A percentile compares a stretch with the other conserved stretches of the same genome.
phyloP scores from a whole-genome alignment of 805 yeast genomes.

The Candida broadrunensis region DNA sequence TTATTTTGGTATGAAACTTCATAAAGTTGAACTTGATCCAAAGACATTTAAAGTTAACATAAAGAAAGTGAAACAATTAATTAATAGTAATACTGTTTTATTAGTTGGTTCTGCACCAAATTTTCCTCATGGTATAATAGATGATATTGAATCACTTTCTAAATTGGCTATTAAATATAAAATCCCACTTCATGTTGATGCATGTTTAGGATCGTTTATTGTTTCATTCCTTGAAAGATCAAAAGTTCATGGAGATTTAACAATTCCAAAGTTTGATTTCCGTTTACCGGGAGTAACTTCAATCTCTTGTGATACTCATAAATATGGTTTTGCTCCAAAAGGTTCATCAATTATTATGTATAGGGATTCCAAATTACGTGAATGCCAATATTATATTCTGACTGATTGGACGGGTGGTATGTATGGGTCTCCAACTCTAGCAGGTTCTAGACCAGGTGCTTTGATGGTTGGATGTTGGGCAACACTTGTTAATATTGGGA shows the following conservation, averaged over 20 bases:
- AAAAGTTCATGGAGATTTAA: conserved; percentile 40
- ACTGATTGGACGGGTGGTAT: conserved; percentile 93
- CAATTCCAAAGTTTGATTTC: conserved; percentile 71
- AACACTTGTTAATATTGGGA: conserved; percentile 77
- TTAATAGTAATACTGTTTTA: conserved; percentile 77
- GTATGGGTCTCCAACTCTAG: conserved; percentile 94
- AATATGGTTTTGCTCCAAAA: conserved; percentile 97
- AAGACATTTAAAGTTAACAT: conserved; percentile 66
- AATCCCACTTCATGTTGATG: conserved; percentile 94
- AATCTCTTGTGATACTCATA: conserved; percentile 98
- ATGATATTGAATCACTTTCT: conserved; percentile 76
- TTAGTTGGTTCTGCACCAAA: conserved; percentile 95
- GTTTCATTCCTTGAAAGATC: conserved; percentile 74
- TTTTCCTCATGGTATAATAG: conserved; percentile 94
- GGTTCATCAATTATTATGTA: conserved; percentile 94
- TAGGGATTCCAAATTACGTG: conserved; percentile 62
- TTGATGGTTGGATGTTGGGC: conserved; percentile 99
- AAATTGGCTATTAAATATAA: conserved; percentile 57
- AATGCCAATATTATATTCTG: conserved; percentile 78
- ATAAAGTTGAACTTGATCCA: conserved; percentile 75
- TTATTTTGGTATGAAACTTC: conserved; percentile 83
- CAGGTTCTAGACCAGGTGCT: conserved; percentile 97
- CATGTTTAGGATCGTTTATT: conserved; percentile 91
- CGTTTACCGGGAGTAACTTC: conserved; percentile 89
- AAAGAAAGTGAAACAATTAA: conserved; percentile 55